A percentile compares a stretch with the other conserved stretches of the same genome.
Conservation (phyloP, 192 early-diverging fungal species). For the Spinellus fusiger region DNA sequence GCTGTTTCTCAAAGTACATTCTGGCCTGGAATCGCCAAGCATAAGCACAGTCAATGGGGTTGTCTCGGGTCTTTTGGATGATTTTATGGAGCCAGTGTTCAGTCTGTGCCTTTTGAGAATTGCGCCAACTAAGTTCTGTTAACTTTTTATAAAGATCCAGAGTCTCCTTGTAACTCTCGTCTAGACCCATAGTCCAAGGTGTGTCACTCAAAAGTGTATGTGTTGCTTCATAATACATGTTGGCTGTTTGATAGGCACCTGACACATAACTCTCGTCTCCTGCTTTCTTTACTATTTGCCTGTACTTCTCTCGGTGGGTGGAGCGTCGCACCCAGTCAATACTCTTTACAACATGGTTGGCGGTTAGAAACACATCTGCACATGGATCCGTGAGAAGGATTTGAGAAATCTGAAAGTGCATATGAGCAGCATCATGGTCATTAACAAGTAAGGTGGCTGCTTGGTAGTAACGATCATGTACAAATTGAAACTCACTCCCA, state of each 20-base stretch:
- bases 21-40: slow-evolving; percentile 16
- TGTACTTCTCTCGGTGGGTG: slow-evolving; percentile 3
- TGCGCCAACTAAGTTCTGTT: slow-evolving; percentile 3
- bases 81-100: background rate
- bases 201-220: background rate
- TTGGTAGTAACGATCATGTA: slow-evolving; percentile 24
- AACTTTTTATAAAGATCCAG: slow-evolving; percentile 14
- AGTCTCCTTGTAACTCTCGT: slow-evolving; percentile 13
- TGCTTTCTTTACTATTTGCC: slow-evolving; percentile 10
- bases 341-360: slow-evolving; percentile 17
- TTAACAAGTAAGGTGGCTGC: slow-evolving; percentile 15
- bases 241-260: slow-evolving; percentile 12
- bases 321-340: background rate
- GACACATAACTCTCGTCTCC: slow-evolving; percentile 7
- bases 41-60: slow-evolving; percentile 12
- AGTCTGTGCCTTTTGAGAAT: background rate
- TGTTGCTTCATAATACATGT: slow-evolving; percentile 8
- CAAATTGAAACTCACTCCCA: slow-evolving; percentile 10
- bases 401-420: slow-evolving; percentile 16
- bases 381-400: slow-evolving; percentile 1
- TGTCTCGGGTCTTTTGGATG: background rate
- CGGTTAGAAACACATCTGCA: slow-evolving; percentile 14
- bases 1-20: slow-evolving; percentile 16
- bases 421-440: background rate
- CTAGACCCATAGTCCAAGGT: slow-evolving; percentile 14